Conservation (phyloP, 495 filamentous ascomycete genomes). For the Neurospora sp. region DNA sequence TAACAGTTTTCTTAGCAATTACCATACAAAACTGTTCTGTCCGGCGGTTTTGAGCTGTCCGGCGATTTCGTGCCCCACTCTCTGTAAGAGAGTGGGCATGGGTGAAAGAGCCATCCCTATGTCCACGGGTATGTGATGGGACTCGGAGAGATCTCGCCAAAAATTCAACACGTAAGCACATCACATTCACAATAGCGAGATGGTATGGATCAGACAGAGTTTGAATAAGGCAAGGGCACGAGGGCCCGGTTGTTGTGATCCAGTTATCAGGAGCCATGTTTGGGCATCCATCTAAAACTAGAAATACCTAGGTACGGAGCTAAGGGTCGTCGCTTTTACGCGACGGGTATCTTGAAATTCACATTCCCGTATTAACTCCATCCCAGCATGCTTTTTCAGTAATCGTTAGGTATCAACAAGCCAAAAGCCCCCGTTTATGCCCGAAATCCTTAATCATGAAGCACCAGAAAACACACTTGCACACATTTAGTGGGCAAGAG, state of each 20-base stretch:
- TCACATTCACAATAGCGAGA: background rate
- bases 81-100: too few species aligned
- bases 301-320: background rate
- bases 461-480: background rate
- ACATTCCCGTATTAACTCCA: slow-evolving; percentile 10
- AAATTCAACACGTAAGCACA: background rate
- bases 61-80: too few species aligned
- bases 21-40: too few species aligned
- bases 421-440: slow-evolving; percentile 12
- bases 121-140: too few species aligned
- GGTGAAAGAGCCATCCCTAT: too few species aligned
- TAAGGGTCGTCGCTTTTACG: background rate
- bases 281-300: background rate
- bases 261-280: background rate
- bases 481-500: slow-evolving; percentile 49
- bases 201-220: background rate
- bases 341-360: background rate
- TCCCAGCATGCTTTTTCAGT: slow-evolving; percentile 19
- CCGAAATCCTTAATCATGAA: slow-evolving; percentile 4
- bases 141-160: background rate
- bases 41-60: too few species aligned
- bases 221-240: background rate
- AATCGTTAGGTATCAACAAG: slow-evolving; percentile 13
- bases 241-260: background rate
- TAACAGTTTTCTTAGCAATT: too few species aligned